phyloP scores from a whole-genome alignment of 73 alveolate species.

The Symbiodinium natans region DNA sequence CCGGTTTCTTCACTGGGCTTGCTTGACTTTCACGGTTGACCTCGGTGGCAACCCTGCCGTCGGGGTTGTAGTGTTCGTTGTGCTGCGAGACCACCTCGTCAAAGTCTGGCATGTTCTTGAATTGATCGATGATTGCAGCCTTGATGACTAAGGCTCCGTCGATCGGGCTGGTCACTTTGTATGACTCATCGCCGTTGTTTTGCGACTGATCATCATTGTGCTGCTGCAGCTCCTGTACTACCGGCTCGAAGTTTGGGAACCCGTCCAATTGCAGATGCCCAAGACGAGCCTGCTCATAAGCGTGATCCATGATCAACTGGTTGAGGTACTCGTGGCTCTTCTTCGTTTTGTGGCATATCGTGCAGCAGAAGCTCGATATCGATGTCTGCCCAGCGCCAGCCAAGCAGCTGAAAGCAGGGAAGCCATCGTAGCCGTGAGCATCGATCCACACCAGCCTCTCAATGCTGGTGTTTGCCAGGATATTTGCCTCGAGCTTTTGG shows the following conservation, averaged over 20 bases:
- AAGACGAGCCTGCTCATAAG: background rate
- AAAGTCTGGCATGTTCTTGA: background rate
- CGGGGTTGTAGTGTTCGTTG: conserved; percentile 23
- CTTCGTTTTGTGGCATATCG: background rate
- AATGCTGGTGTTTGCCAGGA: background rate
- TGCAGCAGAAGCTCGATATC: background rate
- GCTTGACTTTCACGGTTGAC: background rate
- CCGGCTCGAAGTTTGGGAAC: background rate
- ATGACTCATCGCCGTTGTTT: background rate
- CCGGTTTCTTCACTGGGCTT: background rate
- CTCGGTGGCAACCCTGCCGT: background rate
- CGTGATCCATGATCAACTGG: background rate
- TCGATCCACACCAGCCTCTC: background rate
- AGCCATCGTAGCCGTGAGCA: conserved; percentile 20
- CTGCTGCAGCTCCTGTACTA: background rate
- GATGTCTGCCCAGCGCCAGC: background rate
- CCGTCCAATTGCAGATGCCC: background rate
- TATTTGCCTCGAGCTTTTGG: background rate
- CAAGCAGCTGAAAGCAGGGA: background rate
- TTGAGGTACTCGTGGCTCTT: background rate
- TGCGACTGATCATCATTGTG: background rate
- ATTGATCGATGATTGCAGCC: background rate
- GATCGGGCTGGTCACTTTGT: background rate
- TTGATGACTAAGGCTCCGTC: background rate
- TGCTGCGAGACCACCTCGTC: background rate